Base-by-base conservation (phyloP, 208 protist genomes). In the Leishmania arabica region DNA sequence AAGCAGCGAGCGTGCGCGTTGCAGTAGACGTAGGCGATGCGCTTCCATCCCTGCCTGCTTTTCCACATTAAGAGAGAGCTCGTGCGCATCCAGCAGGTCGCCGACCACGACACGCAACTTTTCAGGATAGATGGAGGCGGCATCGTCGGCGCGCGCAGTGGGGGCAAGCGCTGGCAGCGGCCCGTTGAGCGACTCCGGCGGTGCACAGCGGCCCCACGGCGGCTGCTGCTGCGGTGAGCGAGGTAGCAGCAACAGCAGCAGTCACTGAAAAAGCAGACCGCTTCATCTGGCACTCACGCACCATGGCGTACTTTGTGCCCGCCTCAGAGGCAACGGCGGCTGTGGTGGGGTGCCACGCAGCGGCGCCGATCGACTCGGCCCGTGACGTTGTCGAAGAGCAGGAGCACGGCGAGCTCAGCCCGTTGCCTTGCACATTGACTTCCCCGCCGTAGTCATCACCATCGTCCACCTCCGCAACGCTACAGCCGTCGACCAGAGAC, bases 161-260 rank as follows among this genome's bases (percentile, higher is more conserved):
- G 27, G 13, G n/a, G 31, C 3, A 21, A 9, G 62, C 31, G 65
- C 34, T 27, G 21, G 65, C n/a, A 68, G n/a, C 31, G 62, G 27
- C 31, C 62, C 27, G n/a, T 42, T 42, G 13, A 27, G 62, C n/a
- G 27, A 51, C 42, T 0, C 24, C 27, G 68, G 6, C n/a, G 62
- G 78, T 27, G 60, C 62, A n/a, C 42, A 66, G 27, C 60, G 60
- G 11, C 72, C 79, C 73, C 79, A 83, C 34, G 47, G 73, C 27
- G 72, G 79, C 17, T 73, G 72, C 24, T 1, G 79, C 24, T 31
- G 17, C 13, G 40, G 6, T 73, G 66, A 53, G n/a, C n/a, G 45
- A 21, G 40, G 45, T 37, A 7, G 49, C 71, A 37, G 71, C 31
- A 54, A 45, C 71, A 54, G n/a, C 27, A 54, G 47, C 45, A 56